Evolutionary conservation across 371 early-diverging fungal species (phyloP), one percentile per base, ranked within the genome.

Genomic region (Lichtheimia hyalospora): DNA sequence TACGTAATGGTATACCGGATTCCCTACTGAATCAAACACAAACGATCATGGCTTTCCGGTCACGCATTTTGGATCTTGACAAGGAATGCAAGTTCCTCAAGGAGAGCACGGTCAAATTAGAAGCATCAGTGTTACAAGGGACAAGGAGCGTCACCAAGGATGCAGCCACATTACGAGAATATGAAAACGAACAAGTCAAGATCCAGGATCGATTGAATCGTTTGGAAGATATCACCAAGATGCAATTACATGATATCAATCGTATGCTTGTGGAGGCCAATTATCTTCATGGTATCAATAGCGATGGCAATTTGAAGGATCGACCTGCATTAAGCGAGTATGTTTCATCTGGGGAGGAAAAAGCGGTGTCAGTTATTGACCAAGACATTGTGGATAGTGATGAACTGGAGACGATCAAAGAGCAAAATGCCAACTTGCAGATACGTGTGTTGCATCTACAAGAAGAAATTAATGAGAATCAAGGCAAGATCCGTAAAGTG

Each of bases 391-490:
- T n/a, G 13, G 46, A 25, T 42, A 79, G 79, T 51, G 57, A 58
- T 14, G 79, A 79, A 40, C 55, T 79, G 48, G 79, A 82, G 41
- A 70, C 81, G 16, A 88, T 86, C 55, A 79, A 84, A 62, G 82
- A 82, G 21, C 86, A 84, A 40, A 73, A 75, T 39, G 86, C 85
- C 39, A 83, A 74, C 52, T 79, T 85, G 53, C 85, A 84, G 53
- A 76, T 77, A 13, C 68, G 75, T 46, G 75, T 84, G 5, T 81
- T 80, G 34, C 83, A 86, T 60, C 66, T 90, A n/a, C 86, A 84
- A 60, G 85, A 89, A 66, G 80, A 89, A 27, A 87, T 90, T 52
- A 78, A 84, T 43, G 90, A 91, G 52, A 80, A 83, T 6, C 86
- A 83, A 63, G 63, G 83, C 62, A 83, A 78, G 63, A 74, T 91